Evolutionary conservation across 75 land plant species (phyloP).

Genomic region (Pinus albicaulis): DNA sequence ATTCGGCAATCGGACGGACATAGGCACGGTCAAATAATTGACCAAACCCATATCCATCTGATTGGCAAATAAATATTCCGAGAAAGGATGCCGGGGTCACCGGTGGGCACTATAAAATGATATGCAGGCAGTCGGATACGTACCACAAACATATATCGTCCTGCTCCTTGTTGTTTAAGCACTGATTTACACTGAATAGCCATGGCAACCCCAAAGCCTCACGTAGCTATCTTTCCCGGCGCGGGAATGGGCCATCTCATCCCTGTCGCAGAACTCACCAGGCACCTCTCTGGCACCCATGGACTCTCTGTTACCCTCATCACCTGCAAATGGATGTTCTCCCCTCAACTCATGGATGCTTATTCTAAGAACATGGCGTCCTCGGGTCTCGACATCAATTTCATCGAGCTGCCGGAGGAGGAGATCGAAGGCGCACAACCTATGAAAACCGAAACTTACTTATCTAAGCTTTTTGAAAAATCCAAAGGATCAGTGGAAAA

Average conservation of each 20-base stretch:
- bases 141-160: too few relatives aligned
- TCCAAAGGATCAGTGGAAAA: conserved; percentile 17
- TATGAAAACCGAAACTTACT: conserved; percentile 17
- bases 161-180: too few relatives aligned
- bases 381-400: conserved; percentile 9
- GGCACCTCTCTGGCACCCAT: conserved; percentile 27
- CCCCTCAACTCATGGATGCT: neutral
- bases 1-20: too few relatives aligned
- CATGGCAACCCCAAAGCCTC: conserved; percentile 3
- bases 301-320: conserved; percentile 24
- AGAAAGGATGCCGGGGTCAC: too few relatives aligned
- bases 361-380: neutral
- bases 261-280: conserved; percentile 44
- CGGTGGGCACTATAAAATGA: too few relatives aligned
- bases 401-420: conserved; percentile 30
- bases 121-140: too few relatives aligned
- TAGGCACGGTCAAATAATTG: too few relatives aligned
- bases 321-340: neutral
- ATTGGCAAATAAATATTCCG: too few relatives aligned
- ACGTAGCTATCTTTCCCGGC: conserved; percentile 27
- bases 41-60: too few relatives aligned
- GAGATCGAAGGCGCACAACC: conserved; percentile 16
- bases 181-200: too few relatives aligned
- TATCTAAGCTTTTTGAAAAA: conserved; percentile 6
- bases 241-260: conserved; percentile 60